Evolutionary conservation across 2,329 filamentous ascomycete species (phyloP).

Genomic region (Calonectria naviculata): DNA sequence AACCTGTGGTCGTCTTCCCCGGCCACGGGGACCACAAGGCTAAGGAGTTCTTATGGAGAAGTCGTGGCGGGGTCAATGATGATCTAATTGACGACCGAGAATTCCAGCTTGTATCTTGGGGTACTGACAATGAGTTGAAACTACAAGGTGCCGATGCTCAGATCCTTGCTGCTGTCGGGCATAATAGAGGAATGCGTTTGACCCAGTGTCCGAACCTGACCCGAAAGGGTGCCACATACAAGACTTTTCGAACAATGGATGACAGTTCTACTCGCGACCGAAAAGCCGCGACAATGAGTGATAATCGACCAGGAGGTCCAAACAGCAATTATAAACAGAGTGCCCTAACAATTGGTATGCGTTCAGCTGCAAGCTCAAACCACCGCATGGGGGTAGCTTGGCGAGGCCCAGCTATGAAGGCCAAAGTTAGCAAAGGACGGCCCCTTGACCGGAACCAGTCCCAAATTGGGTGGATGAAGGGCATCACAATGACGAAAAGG

Average conservation of each 20-base stretch:
- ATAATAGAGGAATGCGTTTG: slow-evolving; percentile 74
- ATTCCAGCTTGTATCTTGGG: slow-evolving; percentile 95
- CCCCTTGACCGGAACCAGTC: slow-evolving; percentile 60
- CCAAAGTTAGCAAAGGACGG: slow-evolving; percentile 56
- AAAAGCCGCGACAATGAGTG: slow-evolving; percentile 70
- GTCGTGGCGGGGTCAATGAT: slow-evolving; percentile 74
- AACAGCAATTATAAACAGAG: slow-evolving; percentile 56
- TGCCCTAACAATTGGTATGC: slow-evolving; percentile 56
- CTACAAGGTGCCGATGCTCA: slow-evolving; percentile 78
- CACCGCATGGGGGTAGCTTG: slow-evolving; percentile 54
- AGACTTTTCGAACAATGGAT: slow-evolving; percentile 82
- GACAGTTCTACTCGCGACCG: slow-evolving; percentile 68
- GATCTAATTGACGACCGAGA: slow-evolving; percentile 81
- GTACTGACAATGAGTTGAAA: slow-evolving; percentile 84
- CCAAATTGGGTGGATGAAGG: slow-evolving; percentile 77
- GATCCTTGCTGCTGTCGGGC: slow-evolving; percentile 76
- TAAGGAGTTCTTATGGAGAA: slow-evolving; percentile 93
- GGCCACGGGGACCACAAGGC: slow-evolving; percentile 76
- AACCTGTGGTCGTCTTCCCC: slow-evolving; percentile 67
- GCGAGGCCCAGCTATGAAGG: slow-evolving; percentile 70
- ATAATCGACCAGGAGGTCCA: slow-evolving; percentile 61
- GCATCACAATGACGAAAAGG: slow-evolving; percentile 71
- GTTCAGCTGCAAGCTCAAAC: slow-evolving; percentile 44
- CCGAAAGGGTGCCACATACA: slow-evolving; percentile 85
- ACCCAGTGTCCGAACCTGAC: slow-evolving; percentile 77